Base-by-base conservation (phyloP, 257 asterid genomes). In the Ligustrum vulgare region DNA sequence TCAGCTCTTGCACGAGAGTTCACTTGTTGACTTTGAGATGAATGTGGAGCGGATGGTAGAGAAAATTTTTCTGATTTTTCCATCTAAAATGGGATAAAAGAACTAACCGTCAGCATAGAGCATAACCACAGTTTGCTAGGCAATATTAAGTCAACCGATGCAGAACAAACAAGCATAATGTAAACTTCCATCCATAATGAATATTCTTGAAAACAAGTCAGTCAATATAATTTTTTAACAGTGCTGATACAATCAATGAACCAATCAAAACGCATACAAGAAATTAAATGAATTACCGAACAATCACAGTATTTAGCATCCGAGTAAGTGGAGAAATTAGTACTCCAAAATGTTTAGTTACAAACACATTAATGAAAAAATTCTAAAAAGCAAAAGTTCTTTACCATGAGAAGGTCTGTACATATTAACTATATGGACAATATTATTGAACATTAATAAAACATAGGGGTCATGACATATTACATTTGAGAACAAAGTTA, bases 61-160 rank as follows among this genome's bases (percentile, higher is more conserved):
- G 91, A 69, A 71, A 86, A 81, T 18, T 82, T 85, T 77, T 86
- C 94, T 13, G 90, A 79, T 77, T 89, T 93, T 71, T 93, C 97
- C 97, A 93, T 91, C 98, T 93, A 76, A 79, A 86, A 83, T 20
- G 35, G 41, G 41, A 63, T 20, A 60, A 66, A 79, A 63, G 22
- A 62, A 75, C 51, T 28, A 34, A 41, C 28, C 62, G 41, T 41
- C 70, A 72, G 70, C 62, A 41, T 41, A 79, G 32, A 49, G 58
- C n/a, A 58, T 34, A 35, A 49, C 23, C 45, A 23, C 36, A 65
- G 58, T 47, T 74, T 13, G 73, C 73, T 37, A 28, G 72, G 76
- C 70, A 75, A 28, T 25, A 47, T 47, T 60, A 73, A 60, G 62
- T 22, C 62, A 62, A 31, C 33, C 9, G 67, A 45, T 41, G 58